Evolutionary conservation across 352 stramenopile species (phyloP), one percentile per base, ranked within the genome.

Genomic region (Pythium coloratum): DNA sequence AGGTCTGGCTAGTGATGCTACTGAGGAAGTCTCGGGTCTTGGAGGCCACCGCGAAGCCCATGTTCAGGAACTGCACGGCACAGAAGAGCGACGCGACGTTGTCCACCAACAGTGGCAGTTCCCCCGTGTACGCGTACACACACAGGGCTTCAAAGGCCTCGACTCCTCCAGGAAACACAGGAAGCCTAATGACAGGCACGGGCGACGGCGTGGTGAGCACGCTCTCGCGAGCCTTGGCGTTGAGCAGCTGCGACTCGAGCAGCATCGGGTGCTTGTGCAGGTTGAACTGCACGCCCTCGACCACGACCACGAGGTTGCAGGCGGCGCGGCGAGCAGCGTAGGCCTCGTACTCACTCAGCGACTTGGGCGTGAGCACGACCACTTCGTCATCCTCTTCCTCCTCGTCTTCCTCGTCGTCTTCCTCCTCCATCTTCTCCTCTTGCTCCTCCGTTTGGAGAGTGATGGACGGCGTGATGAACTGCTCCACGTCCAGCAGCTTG

Each of bases 261-360:
- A 92, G 70, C 77, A 90, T 81, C 28, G 82, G 81, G 55, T 82
- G 73, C 50, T 88, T 89, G 72, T 92, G 84, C 62, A 90, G 57
- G 67, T 90, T 90, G 72, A 92, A 92, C 65, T 90, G 80, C 12
- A 59, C 77, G 62, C 81, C 81, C 42, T 75, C 80, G 10, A 89
- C 78, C 18, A 83, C 53, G 42, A 92, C 81, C 33, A 90, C 70
- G 14, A 92, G 69, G 70, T 92, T 90, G 77, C 78, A 88, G 10
- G 69, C 61, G 6, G 56, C 47, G 9, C 77, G 70, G 10, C 81
- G 73, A 6, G 70, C 60, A 26, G 64, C 49, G 78, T 81, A 92
- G 58, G 81, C 68, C 34, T 74, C 63, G 72, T 79, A 89, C 59
- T 92, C 82, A 61, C 67, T 80, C 40, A 92, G 72, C 10, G 83